These are phyloP conservation scores for Lophiotrema nucula DNA, from an alignment of 495 filamentous ascomycete genomes.

Conservation along the genomic window DNA sequence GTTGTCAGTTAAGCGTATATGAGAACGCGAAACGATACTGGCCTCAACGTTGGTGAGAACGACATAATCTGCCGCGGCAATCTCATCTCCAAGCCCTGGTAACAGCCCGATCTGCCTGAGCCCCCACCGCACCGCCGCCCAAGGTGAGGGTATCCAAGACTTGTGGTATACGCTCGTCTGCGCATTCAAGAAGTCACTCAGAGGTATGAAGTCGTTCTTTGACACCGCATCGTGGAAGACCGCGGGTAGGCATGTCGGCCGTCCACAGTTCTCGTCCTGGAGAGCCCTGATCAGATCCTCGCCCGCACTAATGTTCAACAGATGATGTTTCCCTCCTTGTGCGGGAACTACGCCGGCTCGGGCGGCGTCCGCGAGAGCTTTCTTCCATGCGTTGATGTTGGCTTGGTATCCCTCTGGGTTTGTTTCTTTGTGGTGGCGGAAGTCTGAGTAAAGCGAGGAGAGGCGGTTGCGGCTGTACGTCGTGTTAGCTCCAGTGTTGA, in stretches of 20 bases:
- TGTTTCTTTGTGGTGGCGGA: constrained; percentile 68
- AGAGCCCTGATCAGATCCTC: constrained; percentile 68
- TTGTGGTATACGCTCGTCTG: constrained; percentile 63
- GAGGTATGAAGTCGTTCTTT: constrained; percentile 65
- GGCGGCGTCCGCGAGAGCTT: constrained; percentile 65
- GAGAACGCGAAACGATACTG: neutral
- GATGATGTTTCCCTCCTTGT: constrained; percentile 43
- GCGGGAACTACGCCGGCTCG: constrained; percentile 63
- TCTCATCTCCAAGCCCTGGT: constrained; percentile 45
- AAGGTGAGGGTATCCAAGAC: constrained; percentile 54
- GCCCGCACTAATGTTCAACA: constrained; percentile 65
- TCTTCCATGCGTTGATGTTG: constrained; percentile 81
- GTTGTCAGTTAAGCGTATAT: neutral
- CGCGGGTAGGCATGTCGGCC: constrained; percentile 75
- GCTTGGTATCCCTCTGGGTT: constrained; percentile 90
- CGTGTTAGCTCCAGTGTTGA: constrained; percentile 15
- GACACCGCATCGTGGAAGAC: constrained; percentile 76
- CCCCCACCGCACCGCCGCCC: constrained; percentile 72
- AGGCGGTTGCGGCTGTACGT: constrained; percentile 66
- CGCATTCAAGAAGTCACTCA: constrained; percentile 58
- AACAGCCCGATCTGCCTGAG: constrained; percentile 66
- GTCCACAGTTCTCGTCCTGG: constrained; percentile 75
- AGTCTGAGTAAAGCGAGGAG: constrained; percentile 92
- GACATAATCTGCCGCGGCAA: constrained; percentile 56
- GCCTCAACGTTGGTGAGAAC: constrained; percentile 60